A percentile compares a stretch with the other conserved stretches of the same genome.
Evolutionary conservation across 352 stramenopile genomes (phyloP).

Genomic region (Phytophthora pinifolia): DNA sequence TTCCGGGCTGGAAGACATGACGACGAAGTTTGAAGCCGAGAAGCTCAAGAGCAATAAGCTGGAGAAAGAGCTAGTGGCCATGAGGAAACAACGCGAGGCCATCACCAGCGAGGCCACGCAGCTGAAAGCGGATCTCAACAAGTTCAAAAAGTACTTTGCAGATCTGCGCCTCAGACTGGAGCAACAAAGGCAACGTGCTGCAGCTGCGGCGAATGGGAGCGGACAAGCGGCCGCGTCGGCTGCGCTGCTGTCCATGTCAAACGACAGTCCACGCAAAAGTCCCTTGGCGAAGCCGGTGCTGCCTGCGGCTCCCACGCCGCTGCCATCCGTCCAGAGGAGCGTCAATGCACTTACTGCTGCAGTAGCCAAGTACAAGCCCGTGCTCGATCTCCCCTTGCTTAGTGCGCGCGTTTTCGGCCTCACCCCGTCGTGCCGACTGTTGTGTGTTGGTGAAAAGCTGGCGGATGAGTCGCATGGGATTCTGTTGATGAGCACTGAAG

Average conservation of each 20-base stretch:
- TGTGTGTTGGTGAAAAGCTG: slow-evolving; percentile 58
- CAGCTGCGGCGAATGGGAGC: no score
- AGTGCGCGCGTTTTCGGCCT: slow-evolving; percentile 62
- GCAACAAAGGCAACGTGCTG: neutral
- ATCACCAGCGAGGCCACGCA: slow-evolving; percentile 21
- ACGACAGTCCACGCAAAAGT: no score
- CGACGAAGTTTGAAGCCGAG: slow-evolving; percentile 59
- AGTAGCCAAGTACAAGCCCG: slow-evolving; percentile 39
- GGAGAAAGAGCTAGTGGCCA: slow-evolving; percentile 46
- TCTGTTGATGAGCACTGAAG: slow-evolving; percentile 42
- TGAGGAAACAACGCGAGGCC: slow-evolving; percentile 43
- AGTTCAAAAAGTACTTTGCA: slow-evolving; percentile 31
- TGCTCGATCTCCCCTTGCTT: slow-evolving; percentile 38
- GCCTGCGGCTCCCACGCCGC: neutral
- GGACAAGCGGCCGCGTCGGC: neutral
- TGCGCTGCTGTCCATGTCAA: neutral
- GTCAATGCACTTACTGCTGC: slow-evolving; percentile 12
- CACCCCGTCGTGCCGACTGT: slow-evolving; percentile 37
- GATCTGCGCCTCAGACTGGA: slow-evolving; percentile 28
- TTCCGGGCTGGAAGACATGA: slow-evolving; percentile 56
- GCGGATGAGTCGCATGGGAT: slow-evolving; percentile 34
- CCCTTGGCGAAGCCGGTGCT: no score
- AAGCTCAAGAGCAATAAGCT: slow-evolving; percentile 42
- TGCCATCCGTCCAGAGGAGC: neutral
- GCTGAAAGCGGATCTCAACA: slow-evolving; percentile 26